Conservation (phyloP, 225 moss, liverwort and hornwort genomes). For the Thuidium tamariscinum region DNA sequence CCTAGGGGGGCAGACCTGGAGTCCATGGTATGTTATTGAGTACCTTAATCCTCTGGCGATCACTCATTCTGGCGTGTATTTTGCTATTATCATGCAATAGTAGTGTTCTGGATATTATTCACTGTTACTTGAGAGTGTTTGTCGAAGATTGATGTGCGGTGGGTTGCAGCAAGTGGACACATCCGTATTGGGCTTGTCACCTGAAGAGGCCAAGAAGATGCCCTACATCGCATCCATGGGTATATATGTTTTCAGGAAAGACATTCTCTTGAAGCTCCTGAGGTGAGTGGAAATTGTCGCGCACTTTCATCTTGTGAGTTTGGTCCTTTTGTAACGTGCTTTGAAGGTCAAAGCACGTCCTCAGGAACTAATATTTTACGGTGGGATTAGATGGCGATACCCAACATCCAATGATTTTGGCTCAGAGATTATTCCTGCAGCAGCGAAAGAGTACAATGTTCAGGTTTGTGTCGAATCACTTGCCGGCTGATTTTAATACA, state of each 20-base stretch:
- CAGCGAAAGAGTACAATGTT: constrained; percentile 55
- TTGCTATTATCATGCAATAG: neutral
- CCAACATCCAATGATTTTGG: constrained; percentile 61
- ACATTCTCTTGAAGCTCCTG: constrained; percentile 39
- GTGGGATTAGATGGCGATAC: constrained; percentile 27
- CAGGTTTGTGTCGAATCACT: constrained; percentile 17
- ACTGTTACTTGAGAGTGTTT: neutral
- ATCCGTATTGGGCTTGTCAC: constrained; percentile 52
- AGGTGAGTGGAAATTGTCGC: constrained; percentile 5
- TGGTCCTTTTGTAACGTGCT: neutral
- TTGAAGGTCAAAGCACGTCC: neutral
- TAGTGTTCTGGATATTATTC: neutral
- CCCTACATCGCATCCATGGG: constrained; percentile 87
- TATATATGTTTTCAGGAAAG: constrained; percentile 67
- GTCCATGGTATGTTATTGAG: constrained; percentile 47
- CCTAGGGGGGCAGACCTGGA: constrained; percentile 67
- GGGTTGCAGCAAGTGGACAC: constrained; percentile 67
- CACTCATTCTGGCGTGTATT: neutral
- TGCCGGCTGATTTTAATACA: neutral
- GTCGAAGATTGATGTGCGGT: neutral
- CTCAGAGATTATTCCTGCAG: constrained; percentile 56
- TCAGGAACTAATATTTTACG: neutral
- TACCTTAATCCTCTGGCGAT: neutral
- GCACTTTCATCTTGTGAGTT: neutral
- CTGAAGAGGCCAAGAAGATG: constrained; percentile 61